Conservation (phyloP, 164 flowering plant species). For the Umbellularia californica region DNA sequence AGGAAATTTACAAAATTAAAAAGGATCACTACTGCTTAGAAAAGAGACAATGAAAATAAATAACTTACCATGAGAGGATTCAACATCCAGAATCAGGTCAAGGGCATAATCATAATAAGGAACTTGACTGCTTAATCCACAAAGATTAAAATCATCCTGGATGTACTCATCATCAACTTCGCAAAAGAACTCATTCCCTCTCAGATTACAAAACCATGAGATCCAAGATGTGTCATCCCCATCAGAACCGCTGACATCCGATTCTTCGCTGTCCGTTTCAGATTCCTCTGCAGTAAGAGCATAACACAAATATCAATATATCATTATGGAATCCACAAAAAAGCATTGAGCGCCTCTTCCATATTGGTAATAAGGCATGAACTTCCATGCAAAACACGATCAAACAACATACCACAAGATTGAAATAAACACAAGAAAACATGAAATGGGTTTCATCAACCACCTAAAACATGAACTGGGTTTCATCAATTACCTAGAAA, state of each 20-base stretch:
- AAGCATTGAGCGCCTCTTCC: neutral
- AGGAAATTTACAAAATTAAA: too few relatives aligned
- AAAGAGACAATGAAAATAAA: neutral
- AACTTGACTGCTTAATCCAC: constrained; percentile 80
- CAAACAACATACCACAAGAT: neutral
- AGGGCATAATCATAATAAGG: constrained; percentile 91
- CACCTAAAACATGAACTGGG: too few relatives aligned
- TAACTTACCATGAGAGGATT: constrained; percentile 75
- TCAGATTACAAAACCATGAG: constrained; percentile 88
- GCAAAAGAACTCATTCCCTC: constrained; percentile 92
- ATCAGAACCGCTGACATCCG: constrained; percentile 88
- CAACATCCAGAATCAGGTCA: constrained; percentile 84
- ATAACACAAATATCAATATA: neutral
- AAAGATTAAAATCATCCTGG: constrained; percentile 87
- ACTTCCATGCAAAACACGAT: too few relatives aligned
- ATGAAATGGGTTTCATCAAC: neutral
- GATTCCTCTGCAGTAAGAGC: constrained; percentile 15
- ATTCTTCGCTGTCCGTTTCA: constrained; percentile 83
- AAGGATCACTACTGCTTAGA: too few relatives aligned
- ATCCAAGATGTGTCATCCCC: constrained; percentile 94
- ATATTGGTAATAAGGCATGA: neutral
- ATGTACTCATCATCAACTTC: constrained; percentile 96
- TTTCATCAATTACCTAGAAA: neutral
- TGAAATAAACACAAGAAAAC: neutral
- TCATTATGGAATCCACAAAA: neutral